Conservation (phyloP, 2,329 filamentous ascomycete species). For the Ilyonectria mors-panacis region DNA sequence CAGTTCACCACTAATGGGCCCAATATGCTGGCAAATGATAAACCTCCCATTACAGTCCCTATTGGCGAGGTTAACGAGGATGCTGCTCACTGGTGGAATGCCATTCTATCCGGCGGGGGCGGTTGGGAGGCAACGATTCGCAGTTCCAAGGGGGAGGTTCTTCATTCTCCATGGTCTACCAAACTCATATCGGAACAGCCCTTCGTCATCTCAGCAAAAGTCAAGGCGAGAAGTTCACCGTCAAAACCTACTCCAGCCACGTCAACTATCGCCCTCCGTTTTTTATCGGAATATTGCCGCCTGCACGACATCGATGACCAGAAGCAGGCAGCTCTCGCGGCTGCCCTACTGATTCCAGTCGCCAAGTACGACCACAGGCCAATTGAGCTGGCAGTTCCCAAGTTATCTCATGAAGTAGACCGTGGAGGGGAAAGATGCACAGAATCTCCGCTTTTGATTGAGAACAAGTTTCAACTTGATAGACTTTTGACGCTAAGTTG, state of each 20-base stretch:
- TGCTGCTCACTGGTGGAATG: conserved; percentile 50
- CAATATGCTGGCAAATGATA: background rate
- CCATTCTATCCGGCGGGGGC: conserved; percentile 42
- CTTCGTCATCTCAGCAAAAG: conserved; percentile 13
- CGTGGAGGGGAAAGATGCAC: background rate
- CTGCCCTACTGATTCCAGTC: conserved; percentile 47
- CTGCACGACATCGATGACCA: conserved; percentile 45
- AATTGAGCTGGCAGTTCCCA: conserved; percentile 29
- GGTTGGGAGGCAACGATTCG: conserved; percentile 46
- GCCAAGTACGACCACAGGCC: conserved; percentile 43
- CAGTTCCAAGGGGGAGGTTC: conserved; percentile 35
- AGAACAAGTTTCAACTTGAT: conserved; percentile 26
- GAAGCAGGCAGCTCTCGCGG: conserved; percentile 47
- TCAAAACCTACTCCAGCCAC: background rate
- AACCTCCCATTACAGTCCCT: conserved; percentile 11
- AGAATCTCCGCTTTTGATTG: background rate
- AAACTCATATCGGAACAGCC: conserved; percentile 13
- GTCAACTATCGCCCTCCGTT: conserved; percentile 41
- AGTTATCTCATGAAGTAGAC: background rate
- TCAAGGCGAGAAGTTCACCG: background rate
- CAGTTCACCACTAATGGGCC: too few relatives aligned
- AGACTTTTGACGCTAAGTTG: conserved; percentile 41
- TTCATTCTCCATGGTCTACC: conserved; percentile 35
- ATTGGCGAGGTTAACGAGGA: conserved; percentile 45
- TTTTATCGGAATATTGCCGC: conserved; percentile 47